Base-by-base conservation (phyloP, 257 asterid genomes). In the Euphrasia confusa region DNA sequence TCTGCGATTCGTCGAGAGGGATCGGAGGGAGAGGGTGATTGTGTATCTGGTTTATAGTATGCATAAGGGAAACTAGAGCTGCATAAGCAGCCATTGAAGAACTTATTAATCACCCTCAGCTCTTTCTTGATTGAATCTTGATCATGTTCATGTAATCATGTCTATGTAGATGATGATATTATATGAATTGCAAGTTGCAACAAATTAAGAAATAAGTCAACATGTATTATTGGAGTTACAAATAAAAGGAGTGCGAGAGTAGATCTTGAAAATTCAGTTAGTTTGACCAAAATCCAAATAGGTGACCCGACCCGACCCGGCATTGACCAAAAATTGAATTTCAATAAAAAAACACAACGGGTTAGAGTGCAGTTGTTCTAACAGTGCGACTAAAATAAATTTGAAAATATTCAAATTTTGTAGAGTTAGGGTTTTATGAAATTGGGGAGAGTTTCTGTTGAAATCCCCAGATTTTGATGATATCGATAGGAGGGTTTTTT, bases 351-450 rank as follows among this genome's bases (percentile, higher is more conserved):
- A 33, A 33, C 6, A 33, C 28, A 24, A 8, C 27, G 61, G 72
- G 26, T 10, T 26, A 44, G 50, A 61, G 54, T 30, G 45, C 58
- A 12, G 39, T 13, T 28, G 27, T 24, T 27, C n/a, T 9, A 62
- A 27, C 18, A 14, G 53, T 47, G 53, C 17, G 53, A 47, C 18
- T 13, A 50, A 17, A 18, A 18, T 6, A 6, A 9, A 53, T 42
- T 57, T 21, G 58, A 53, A 47, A 33, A 24, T 32, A 52, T 68
- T 64, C 66, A 65, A 59, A 64, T 8, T 50, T 63, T 50, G 45
- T 1, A 18, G 26, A 18, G 53, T 64, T 64, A 74, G 74, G 78
- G 74, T 74, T 74, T 74, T 69, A 68, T 58, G 55, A 63, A 53
- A 45, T 30, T n/a, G 49, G 71, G 78, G 64, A 45, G 73, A 21